Evolutionary conservation across 306 rosid species (phyloP), one percentile per base, ranked within the genome.

Genomic region (Chamaecrista fasciculata): DNA sequence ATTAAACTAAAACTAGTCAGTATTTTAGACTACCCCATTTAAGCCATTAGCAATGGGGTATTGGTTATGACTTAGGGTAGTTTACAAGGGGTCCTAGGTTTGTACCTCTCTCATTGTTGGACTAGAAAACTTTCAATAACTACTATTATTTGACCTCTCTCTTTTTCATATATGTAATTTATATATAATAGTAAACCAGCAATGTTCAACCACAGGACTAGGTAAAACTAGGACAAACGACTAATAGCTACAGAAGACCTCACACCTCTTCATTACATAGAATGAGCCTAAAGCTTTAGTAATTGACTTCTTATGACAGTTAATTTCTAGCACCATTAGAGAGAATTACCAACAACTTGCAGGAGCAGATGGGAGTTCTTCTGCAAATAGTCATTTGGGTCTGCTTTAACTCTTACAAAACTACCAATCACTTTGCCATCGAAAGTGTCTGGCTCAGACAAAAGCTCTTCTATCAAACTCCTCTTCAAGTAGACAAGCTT

Each of bases 401-500:
- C 90, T 31, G 82, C 64, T 67, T 82, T 91, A 49, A 82, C 73
- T 78, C 97, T 81, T 24, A 91, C 83, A 63, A 82, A 86, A 80
- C 96, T 66, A 62, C 96, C 97, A 62, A 76, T 66, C 19, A 91
- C 86, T 81, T 91, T 91, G 20, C 43, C 57, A 20, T 76, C 84
- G 76, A 83, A 86, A 62, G 62, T 79, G 55, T 84, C 87, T 0
- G 82, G 86, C 40, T 79, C 62, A 80, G 78, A 83, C 64, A 72
- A 65, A 51, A 91, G 76, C 70, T 76, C 81, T 79, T 84, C 92
- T 62, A 91, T 82, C 70, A 88, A 76, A 73, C 89, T 88, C 79
- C 84, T 84, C 79, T 83, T 88, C 83, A 91, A 78, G 68, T 84
- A 88, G 36, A 91, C 76, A 53, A 84, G 92, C 69, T 86, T 86